Evolutionary conservation across 768 basidiomycete genomes (phyloP).

Genomic region (Lactarius indigo): DNA sequence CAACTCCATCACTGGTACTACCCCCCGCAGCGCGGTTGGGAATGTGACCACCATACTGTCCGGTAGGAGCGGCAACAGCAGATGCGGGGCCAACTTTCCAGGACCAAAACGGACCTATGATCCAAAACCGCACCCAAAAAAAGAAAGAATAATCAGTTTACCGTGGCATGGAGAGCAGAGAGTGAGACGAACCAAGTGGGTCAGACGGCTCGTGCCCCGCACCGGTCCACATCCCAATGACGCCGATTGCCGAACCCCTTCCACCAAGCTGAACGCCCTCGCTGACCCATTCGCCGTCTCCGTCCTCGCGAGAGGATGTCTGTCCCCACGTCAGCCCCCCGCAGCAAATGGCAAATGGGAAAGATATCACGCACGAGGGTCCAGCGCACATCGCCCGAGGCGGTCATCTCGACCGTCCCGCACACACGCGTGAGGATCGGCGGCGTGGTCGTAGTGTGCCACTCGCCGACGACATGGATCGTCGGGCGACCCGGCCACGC

Average conservation of each 20-base stretch:
- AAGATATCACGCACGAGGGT: constrained; percentile 35
- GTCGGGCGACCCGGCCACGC: constrained; percentile 40
- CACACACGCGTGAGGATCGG: constrained; percentile 36
- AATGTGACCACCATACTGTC: not conserved
- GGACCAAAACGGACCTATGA: constrained; percentile 41
- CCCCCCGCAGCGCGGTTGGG: not conserved
- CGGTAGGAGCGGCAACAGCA: not conserved
- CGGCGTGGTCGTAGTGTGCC: constrained; percentile 38
- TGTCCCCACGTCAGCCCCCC: constrained; percentile 2
- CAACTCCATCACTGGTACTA: not conserved
- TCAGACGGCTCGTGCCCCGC: constrained; percentile 43
- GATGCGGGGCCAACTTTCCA: constrained; percentile 37
- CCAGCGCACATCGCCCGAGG: constrained; percentile 52
- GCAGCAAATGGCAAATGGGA: not conserved
- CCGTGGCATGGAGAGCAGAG: not conserved
- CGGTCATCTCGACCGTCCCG: constrained; percentile 48
- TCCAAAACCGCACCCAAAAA: not conserved
- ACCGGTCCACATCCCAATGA: constrained; percentile 56
- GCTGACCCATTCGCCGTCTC: constrained; percentile 45
- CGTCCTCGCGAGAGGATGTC: constrained; percentile 30
- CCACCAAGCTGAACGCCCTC: constrained; percentile 59
- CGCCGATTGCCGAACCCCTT: constrained; percentile 48
- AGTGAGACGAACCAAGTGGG: constrained; percentile 44
- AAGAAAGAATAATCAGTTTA: not conserved
- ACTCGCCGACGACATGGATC: constrained; percentile 47